Base-by-base conservation (phyloP, 176 grass and related monocot species). In the Neostapfia colusana region DNA sequence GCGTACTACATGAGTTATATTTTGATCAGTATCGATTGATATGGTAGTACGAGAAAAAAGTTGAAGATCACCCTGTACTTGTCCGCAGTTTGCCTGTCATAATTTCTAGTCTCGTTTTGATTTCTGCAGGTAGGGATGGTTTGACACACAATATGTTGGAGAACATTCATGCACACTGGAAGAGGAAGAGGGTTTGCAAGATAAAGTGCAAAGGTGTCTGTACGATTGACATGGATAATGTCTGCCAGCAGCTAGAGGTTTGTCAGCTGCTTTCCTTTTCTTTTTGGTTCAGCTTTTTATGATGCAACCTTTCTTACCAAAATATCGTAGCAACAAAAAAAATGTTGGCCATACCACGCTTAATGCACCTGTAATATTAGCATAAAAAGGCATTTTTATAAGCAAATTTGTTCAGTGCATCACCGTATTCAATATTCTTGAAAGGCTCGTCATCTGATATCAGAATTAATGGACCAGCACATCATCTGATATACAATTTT, bases 91-190 rank as follows among this genome's bases (percentile, higher is more conserved):
- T 44, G 46, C 50, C 23, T 45, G 25, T 18, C 41, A 18, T 60
- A 34, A 48, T 25, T 38, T 83, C 14, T 68, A 10, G 27, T 39
- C 34, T 73, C 11, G 7, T 69, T 65, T 39, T 61, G 63, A 37
- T 31, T 45, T 79, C 62, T 93, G 55, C 75, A 97, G 93, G 94
- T 31, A 93, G 94, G 79, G 90, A 97, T 49, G 94, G 91, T 77
- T 81, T 97, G 61, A 97, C 91, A 36, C 91, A 97, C 67, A 93
- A 97, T 77, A 97, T 97, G 94, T 79, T 97, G 66, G 94, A 93
- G 56, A 97, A 93, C 81, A 93, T 93, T 67, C 94, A 97, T 75
- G 63, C 91, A 35, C 94, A 85, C 48, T 97, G 94, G 91, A 97
- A 97, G 83, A 91, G 94, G 70, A 85, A 90, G 79, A 88, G 94